Conservation (phyloP, 257 asterid genomes). For the Rhazya stricta region DNA sequence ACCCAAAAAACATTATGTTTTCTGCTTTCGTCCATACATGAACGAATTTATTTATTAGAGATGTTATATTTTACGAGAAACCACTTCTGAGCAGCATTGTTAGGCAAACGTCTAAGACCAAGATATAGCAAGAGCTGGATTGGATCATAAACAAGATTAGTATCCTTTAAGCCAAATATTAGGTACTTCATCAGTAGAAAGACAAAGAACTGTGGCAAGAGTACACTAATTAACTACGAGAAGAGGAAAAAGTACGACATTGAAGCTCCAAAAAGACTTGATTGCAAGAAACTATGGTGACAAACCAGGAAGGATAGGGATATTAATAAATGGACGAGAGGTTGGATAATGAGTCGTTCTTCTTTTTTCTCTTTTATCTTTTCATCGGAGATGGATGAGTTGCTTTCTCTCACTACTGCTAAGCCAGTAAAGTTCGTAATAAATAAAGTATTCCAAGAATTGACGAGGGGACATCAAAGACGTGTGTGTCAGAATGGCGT, state of each 20-base stretch:
- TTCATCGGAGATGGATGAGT: conserved; percentile 44
- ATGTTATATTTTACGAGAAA: not conserved
- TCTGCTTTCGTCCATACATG: conserved; percentile 10
- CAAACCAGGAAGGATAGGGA: conserved; percentile 34
- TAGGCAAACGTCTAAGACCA: too few relatives aligned
- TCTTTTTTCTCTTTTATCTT: not conserved
- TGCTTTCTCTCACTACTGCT: conserved; percentile 27
- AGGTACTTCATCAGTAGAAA: too few relatives aligned
- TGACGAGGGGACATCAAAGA: conserved; percentile 30
- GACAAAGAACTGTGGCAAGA: too few relatives aligned
- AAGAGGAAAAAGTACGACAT: too few relatives aligned
- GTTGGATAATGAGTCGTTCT: not conserved
- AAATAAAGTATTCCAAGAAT: conserved; percentile 13
- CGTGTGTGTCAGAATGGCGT: conserved; percentile 79
- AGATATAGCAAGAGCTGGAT: too few relatives aligned
- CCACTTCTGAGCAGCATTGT: not conserved
- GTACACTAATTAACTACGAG: too few relatives aligned
- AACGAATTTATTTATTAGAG: not conserved
- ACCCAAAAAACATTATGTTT: not conserved
- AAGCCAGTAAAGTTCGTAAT: conserved; percentile 27
- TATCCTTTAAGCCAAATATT: too few relatives aligned
- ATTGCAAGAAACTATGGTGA: not conserved
- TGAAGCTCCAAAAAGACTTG: too few relatives aligned
- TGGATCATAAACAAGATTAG: too few relatives aligned
- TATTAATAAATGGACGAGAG: conserved; percentile 42